These are phyloP conservation scores for Aquilaria sinensis DNA, from an alignment of 345 rosid genomes.

Conservation along the genomic window DNA sequence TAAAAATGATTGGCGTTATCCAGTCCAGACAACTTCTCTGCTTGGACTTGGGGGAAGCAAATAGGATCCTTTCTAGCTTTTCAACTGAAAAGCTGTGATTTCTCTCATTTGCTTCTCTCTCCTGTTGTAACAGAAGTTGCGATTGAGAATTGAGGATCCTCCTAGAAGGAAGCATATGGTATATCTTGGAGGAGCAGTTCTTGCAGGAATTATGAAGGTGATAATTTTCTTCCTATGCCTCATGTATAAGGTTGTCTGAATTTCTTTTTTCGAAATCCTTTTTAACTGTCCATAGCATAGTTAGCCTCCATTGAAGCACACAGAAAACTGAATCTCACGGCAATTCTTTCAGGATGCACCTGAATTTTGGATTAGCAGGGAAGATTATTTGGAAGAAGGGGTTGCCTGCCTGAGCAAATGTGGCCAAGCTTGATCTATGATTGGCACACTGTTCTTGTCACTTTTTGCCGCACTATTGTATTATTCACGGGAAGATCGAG, in stretches of 20 bases:
- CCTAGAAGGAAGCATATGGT: constrained; percentile 99
- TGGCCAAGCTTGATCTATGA: constrained; percentile 36
- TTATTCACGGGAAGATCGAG: too few relatives aligned
- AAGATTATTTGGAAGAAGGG: constrained; percentile 91
- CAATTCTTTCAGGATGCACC: constrained; percentile 72
- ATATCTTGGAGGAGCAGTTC: constrained; percentile 96
- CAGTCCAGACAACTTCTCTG: too few relatives aligned
- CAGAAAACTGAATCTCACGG: constrained; percentile 1
- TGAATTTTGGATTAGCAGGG: constrained; percentile 95
- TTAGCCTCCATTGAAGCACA: background rate
- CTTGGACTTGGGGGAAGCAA: too few relatives aligned
- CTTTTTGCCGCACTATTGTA: too few relatives aligned
- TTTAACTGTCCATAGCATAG: background rate
- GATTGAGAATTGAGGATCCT: constrained; percentile 89
- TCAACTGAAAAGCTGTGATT: background rate
- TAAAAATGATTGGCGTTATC: background rate
- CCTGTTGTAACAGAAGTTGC: constrained; percentile 52
- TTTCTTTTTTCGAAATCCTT: too few relatives aligned
- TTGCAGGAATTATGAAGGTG: constrained; percentile 99
- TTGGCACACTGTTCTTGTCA: too few relatives aligned
- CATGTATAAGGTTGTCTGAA: too few relatives aligned
- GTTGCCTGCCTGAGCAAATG: constrained; percentile 69
- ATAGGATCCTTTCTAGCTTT: background rate
- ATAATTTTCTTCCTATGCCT: background rate
- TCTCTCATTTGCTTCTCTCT: constrained; percentile 6